These are phyloP conservation scores for Gymnopilus dilepis DNA, from an alignment of 768 basidiomycete species.

Conservation along the genomic window DNA sequence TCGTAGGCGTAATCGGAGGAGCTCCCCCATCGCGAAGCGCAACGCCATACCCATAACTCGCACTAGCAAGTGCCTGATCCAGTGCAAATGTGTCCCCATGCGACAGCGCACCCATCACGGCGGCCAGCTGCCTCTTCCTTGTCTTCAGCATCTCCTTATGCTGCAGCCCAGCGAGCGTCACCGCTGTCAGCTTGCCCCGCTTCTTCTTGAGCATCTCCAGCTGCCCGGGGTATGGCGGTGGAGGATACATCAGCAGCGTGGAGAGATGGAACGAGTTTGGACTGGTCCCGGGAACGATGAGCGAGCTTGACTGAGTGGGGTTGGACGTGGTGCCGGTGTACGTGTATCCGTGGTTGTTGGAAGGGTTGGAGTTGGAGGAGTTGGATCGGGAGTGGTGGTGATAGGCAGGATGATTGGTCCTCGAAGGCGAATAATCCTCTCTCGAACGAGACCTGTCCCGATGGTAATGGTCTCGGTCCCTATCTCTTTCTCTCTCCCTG, in stretches of 20 bases:
- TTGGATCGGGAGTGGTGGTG: conserved; percentile 3
- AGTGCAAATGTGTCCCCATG: conserved; percentile 74
- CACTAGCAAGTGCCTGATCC: conserved; percentile 72
- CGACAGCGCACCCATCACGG: conserved; percentile 70
- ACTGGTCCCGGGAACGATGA: not conserved
- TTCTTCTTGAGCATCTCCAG: conserved; percentile 27
- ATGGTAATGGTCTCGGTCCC: conserved; percentile 12
- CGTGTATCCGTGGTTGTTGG: not conserved
- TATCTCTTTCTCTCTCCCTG: conserved; percentile 25
- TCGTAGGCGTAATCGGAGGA: not conserved
- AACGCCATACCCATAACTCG: conserved; percentile 35
- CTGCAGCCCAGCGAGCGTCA: conserved; percentile 71
- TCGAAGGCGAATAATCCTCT: not conserved
- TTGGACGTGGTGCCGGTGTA: not conserved
- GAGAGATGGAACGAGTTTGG: conserved; percentile 1
- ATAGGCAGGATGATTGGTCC: not conserved
- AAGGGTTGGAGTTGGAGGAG: not conserved
- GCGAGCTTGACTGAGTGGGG: not conserved
- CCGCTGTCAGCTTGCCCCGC: conserved; percentile 56
- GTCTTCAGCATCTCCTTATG: conserved; percentile 76
- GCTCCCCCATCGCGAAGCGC: not conserved
- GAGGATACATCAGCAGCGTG: conserved; percentile 23
- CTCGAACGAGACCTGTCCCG: not conserved
- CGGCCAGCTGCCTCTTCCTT: conserved; percentile 72
- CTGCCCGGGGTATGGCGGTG: conserved; percentile 31